Evolutionary conservation across 1,284 basidiomycete species (phyloP).

Genomic region (Athelia psychrophila): DNA sequence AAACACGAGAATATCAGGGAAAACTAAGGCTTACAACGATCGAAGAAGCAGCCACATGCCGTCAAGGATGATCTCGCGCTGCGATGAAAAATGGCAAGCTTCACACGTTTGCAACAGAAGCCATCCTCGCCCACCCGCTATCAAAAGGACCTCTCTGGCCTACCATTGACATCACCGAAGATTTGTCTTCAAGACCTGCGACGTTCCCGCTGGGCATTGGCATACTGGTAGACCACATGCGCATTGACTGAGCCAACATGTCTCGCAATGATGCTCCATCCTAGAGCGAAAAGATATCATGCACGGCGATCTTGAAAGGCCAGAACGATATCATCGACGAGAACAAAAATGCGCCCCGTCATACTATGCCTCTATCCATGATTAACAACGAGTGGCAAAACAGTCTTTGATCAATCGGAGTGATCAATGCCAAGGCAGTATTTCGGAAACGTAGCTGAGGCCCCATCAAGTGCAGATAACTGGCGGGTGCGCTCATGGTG

Average conservation of each 20-base stretch:
- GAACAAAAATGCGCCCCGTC: slow-evolving; percentile 19
- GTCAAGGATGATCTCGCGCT: slow-evolving; percentile 27
- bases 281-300: slow-evolving; percentile 18
- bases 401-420: slow-evolving; percentile 25
- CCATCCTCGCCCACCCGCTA: slow-evolving; percentile 15
- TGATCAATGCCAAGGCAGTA: slow-evolving; percentile 30
- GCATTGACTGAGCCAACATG: neutral
- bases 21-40: slow-evolving; percentile 16
- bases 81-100: slow-evolving; percentile 23
- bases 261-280: neutral
- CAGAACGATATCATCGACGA: slow-evolving; percentile 31
- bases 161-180: neutral
- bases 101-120: slow-evolving; percentile 12
- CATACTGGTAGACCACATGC: neutral
- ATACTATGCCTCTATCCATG: slow-evolving; percentile 36
- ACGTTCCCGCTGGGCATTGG: neutral
- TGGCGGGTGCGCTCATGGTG: too few relatives aligned
- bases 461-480: too few relatives aligned
- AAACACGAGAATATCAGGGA: slow-evolving; percentile 22
- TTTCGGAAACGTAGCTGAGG: too few relatives aligned
- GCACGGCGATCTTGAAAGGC: slow-evolving; percentile 22
- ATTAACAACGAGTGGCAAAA: slow-evolving; percentile 28
- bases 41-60: slow-evolving; percentile 18
- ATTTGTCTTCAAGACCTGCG: neutral
- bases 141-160: neutral